Conservation (phyloP, 1,284 basidiomycete genomes). For the Coniophora puteana region DNA sequence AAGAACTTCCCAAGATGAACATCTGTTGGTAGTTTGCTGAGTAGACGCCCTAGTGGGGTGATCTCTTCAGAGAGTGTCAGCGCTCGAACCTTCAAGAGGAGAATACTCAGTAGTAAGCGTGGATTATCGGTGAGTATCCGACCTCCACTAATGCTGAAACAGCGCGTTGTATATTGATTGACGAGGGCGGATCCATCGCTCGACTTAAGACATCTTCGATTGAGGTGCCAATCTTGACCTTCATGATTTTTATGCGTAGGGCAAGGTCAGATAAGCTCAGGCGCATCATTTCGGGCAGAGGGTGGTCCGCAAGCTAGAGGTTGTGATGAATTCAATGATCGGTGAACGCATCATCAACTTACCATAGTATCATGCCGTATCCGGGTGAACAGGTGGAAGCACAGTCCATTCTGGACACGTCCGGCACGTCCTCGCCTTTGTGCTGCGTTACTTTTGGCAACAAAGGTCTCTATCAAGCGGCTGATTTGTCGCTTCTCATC, state of each 20-base stretch:
- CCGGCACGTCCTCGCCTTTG: conserved; percentile 92
- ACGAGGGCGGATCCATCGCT: conserved; percentile 88
- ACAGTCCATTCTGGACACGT: conserved; percentile 87
- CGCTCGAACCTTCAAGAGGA: conserved; percentile 62
- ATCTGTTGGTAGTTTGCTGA: conserved; percentile 93
- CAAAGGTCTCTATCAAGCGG: conserved; percentile 88
- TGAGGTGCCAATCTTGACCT: conserved; percentile 79
- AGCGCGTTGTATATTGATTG: conserved; percentile 90
- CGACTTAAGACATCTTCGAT: conserved; percentile 89
- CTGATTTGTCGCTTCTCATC: conserved; percentile 98
- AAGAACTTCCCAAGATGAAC: conserved; percentile 97
- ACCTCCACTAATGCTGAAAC: conserved; percentile 91
- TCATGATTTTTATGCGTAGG: conserved; percentile 96
- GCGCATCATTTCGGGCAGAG: conserved; percentile 94
- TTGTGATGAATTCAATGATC: conserved; percentile 11
- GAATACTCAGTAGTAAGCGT: not conserved
- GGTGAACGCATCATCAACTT: conserved; percentile 31
- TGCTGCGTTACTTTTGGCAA: conserved; percentile 91
- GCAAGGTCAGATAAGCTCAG: conserved; percentile 94
- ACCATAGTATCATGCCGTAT: conserved; percentile 77
- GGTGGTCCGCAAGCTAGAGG: conserved; percentile 91
- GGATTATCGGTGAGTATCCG: conserved; percentile 21
- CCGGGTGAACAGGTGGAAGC: conserved; percentile 96
- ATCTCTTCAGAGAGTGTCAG: conserved; percentile 88
- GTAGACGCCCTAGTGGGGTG: conserved; percentile 88